Evolutionary conservation across 169 alveolate genomes (phyloP).

Genomic region (Besnoitia besnoiti): DNA sequence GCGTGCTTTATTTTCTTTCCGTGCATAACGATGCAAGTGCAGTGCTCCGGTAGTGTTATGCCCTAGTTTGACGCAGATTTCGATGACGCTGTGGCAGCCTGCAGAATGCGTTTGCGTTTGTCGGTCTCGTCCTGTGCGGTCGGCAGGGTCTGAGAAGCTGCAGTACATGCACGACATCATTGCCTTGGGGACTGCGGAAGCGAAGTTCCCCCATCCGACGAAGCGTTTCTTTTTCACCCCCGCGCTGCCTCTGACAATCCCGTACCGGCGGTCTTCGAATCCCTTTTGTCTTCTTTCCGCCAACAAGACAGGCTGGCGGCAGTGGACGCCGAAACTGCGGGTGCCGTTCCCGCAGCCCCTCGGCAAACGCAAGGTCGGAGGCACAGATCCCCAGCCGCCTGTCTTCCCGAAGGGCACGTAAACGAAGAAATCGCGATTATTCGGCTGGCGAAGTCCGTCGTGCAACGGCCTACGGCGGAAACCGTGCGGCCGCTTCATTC

Average conservation of each 20-base stretch:
- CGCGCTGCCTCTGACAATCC: slow-evolving; percentile 76
- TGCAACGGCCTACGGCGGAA: too few species aligned
- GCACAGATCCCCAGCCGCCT: slow-evolving; percentile 79
- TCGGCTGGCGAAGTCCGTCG: too few species aligned
- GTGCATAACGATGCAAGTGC: too few species aligned
- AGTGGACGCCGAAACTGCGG: slow-evolving; percentile 49
- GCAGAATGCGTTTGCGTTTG: too few species aligned
- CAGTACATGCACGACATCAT: slow-evolving; percentile 57
- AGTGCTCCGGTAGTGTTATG: too few species aligned
- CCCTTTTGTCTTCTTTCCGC: slow-evolving; percentile 76
- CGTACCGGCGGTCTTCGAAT: slow-evolving; percentile 74
- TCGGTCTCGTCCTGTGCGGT: not conserved
- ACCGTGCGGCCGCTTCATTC: too few species aligned
- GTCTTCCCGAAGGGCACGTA: slow-evolving; percentile 73
- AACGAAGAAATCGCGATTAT: too few species aligned
- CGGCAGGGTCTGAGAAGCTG: slow-evolving; percentile 51
- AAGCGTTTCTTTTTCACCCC: slow-evolving; percentile 48
- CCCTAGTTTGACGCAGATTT: too few species aligned
- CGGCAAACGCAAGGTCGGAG: slow-evolving; percentile 73
- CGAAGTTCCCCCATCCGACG: slow-evolving; percentile 24
- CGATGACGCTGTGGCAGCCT: too few species aligned
- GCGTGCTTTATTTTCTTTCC: too few species aligned
- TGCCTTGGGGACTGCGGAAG: slow-evolving; percentile 33
- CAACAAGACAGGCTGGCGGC: slow-evolving; percentile 73
- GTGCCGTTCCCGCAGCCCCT: slow-evolving; percentile 73